Evolutionary conservation across 345 rosid species (phyloP), one percentile per base, ranked within the genome.

Genomic region (Arabidopsis suecica): DNA sequence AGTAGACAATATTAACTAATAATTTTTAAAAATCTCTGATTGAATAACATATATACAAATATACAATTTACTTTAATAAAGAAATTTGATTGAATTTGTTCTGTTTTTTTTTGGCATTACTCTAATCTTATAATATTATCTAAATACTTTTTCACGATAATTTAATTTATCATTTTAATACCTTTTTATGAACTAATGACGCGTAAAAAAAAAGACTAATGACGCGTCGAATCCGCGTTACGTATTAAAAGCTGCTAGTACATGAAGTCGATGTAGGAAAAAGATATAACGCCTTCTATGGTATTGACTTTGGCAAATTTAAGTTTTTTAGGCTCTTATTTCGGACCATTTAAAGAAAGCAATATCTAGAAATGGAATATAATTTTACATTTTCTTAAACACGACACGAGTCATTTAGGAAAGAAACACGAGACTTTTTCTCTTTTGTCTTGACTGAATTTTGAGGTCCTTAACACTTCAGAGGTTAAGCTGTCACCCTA

Each of bases 361-460:
- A 10, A 28, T 56, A n/a, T 30, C 13, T 40, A 16, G 18, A 55
- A 41, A 69, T 5, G 42, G 63, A 38, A 40, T 53, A 16, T 18
- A 57, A 20, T 33, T 23, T 18, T 6, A 9, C 10, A 12, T 30
- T 18, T 69, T 20, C 44, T 6, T 20, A 23, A 45, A 22, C 33
- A 33, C 16, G 18, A 45, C 37, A 41, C 51, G 34, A 18, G 37
- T 23, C 36, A 20, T 57, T 44, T 12, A 34, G 3, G 11, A 30
- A 16, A 33, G 47, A 25, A 28, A 33, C 57, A 45, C 4, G 51
- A 49, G 53, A 38, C 41, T 50, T 61, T 25, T 61, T 38, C 61
- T 50, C 61, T 50, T 50, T n/a, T 48, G 51, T n/a, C 50, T 61
- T 72, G 69, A 72, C 68, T 61, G 20, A 72, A 50, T 16, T 47